These are phyloP conservation scores for Annulohypoxylon moriforme DNA, from an alignment of 495 filamentous ascomycete genomes.

Conservation along the genomic window DNA sequence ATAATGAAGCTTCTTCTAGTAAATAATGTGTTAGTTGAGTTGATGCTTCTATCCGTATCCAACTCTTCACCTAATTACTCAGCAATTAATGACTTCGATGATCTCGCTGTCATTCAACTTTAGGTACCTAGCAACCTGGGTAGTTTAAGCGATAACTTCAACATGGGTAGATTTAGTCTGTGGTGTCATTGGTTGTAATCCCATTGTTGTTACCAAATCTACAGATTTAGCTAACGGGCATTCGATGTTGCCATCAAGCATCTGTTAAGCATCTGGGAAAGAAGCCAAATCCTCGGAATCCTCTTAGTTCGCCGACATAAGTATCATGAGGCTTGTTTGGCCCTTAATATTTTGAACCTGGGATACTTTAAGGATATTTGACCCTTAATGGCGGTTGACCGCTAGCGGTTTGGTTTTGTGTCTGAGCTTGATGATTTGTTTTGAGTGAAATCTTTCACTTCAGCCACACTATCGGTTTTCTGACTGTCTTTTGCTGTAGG, in stretches of 20 bases:
- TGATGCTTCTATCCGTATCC: neutral
- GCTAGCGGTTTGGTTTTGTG: constrained; percentile 12
- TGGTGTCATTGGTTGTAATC: neutral
- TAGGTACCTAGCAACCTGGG: no score
- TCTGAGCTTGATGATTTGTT: constrained; percentile 4
- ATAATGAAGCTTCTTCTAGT: neutral
- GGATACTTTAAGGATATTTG: neutral
- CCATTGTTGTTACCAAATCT: neutral
- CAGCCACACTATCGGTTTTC: constrained; percentile 7
- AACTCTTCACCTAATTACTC: neutral
- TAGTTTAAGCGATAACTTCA: neutral
- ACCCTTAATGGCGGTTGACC: neutral
- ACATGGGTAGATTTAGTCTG: neutral
- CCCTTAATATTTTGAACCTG: neutral
- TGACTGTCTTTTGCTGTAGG: constrained; percentile 15
- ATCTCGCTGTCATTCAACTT: neutral
- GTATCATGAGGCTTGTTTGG: neutral
- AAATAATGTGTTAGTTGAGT: neutral
- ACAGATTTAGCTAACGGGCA: neutral
- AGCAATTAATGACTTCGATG: neutral
- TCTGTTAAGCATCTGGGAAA: neutral
- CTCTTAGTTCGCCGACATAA: neutral
- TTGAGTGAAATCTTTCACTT: constrained; percentile 15
- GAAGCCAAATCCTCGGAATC: neutral
- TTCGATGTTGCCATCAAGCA: neutral